Evolutionary conservation across 2,329 filamentous ascomycete genomes (phyloP).

Genomic region (Xylariaceae sp.): DNA sequence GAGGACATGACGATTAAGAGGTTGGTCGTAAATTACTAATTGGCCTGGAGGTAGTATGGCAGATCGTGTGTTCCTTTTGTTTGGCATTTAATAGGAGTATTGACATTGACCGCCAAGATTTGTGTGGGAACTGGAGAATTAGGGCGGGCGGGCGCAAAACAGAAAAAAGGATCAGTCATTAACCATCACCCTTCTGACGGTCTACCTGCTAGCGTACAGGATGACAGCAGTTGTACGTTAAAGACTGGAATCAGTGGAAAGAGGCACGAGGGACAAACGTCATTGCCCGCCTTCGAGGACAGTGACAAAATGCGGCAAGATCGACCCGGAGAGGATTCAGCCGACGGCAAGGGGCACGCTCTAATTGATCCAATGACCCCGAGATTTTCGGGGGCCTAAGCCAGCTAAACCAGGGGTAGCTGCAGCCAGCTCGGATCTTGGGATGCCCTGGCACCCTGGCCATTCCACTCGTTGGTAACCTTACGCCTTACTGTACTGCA

Average conservation of each 20-base stretch:
- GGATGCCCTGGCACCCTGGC: constrained; percentile 9
- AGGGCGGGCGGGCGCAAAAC: background rate
- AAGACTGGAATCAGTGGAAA: no score
- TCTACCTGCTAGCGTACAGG: no score
- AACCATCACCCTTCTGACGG: no score
- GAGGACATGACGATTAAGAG: constrained; percentile 29
- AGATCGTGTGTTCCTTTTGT: background rate
- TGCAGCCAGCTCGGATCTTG: constrained; percentile 25
- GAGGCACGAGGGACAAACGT: constrained; percentile 9
- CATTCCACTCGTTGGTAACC: no score
- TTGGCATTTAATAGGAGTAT: background rate
- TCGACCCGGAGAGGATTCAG: constrained; percentile 3
- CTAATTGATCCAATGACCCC: constrained; percentile 14
- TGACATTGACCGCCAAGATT: background rate
- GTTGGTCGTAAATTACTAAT: constrained; percentile 4
- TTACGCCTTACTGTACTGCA: no score
- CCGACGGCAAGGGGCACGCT: background rate
- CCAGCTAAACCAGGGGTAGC: constrained; percentile 16
- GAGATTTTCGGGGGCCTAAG: no score
- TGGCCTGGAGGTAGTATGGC: background rate
- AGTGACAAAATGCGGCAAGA: constrained; percentile 13
- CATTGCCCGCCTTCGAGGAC: constrained; percentile 14
- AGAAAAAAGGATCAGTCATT: background rate
- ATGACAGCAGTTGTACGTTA: no score
- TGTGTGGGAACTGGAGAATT: background rate